Base-by-base conservation (phyloP, 192 early-diverging fungal species). In the Coemansia sp. region DNA sequence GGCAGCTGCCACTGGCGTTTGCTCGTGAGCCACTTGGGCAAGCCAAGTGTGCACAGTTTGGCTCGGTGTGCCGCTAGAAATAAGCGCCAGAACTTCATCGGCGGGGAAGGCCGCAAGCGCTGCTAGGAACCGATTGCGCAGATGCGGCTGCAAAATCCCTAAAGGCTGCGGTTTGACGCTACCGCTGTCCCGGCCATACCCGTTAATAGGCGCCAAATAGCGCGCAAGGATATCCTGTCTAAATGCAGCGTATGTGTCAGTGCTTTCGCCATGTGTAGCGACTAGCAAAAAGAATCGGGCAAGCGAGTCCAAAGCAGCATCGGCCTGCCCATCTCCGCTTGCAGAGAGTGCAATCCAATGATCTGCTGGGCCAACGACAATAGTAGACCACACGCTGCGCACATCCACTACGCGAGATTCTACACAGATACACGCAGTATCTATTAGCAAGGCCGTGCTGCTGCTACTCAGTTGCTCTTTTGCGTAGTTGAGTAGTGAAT, bases 351-450 rank as follows among this genome's bases (percentile, higher is more conserved):
- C 27, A 5, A 64, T 32, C 69, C 69, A 71, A 19, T 48, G 50
- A 14, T 64, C 53, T 4, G 71, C 64, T 23, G 64, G 31, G 34
- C 49, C 49, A 22, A 31, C 27, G 7, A 69, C 54, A 30, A 69
- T 64, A 3, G 67, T 51, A n/a, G 58, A 34, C 73, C 73, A 75
- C 22, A 65, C 66, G 22, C 62, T 67, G 38, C 67, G 73, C 49
- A 64, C 73, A 9, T 67, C 62, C 3, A 63, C 73, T 18, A 57
- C 54, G n/a, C 49, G 24, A 10, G 67, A 28, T n/a, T 65, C 73
- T 2, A 65, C 73, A 16, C 62, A 68, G 12, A 60, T 48, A 4
- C 65, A 38, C 24, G 58, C 61, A 32, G 62, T 60, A 18, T 75
- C 73, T 4, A 75, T 25, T 0, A 69, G 54, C 12, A 75, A 22